Conservation (phyloP, 2,329 filamentous ascomycete genomes). For the Neofusicoccum sp. region DNA sequence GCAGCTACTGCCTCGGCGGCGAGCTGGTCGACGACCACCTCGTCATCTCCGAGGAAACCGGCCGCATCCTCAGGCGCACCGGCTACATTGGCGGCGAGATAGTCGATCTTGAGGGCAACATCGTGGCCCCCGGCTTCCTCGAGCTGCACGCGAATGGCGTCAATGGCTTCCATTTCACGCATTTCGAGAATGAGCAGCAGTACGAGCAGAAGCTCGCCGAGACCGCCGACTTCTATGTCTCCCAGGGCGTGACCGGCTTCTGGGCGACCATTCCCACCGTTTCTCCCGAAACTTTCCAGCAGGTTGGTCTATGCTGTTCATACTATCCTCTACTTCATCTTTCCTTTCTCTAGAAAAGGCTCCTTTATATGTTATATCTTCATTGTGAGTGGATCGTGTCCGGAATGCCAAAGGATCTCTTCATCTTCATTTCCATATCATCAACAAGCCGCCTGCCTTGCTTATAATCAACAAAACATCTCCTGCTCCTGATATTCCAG, state of each 20-base stretch:
- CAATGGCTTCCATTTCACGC: constrained; percentile 58
- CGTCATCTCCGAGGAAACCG: constrained; percentile 49
- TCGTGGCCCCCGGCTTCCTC: constrained; percentile 58
- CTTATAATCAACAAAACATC: not conserved
- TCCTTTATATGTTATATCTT: too few relatives aligned
- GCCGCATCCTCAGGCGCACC: constrained; percentile 45
- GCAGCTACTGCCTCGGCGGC: constrained; percentile 47
- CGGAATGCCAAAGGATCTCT: not conserved
- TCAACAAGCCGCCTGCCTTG: not conserved
- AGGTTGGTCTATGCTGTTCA: constrained; percentile 34
- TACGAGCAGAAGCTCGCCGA: constrained; percentile 50
- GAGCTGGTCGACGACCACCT: constrained; percentile 48
- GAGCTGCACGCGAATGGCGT: constrained; percentile 60
- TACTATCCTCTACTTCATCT: too few relatives aligned
- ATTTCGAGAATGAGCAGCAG: constrained; percentile 45
- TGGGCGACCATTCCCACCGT: constrained; percentile 59
- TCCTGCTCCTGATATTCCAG: too few relatives aligned
- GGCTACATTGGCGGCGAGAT: constrained; percentile 49
- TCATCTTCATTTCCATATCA: not conserved
- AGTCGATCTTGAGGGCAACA: constrained; percentile 52
- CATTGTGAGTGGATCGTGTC: too few relatives aligned
- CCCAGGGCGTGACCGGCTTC: constrained; percentile 57
- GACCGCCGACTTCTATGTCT: constrained; percentile 53
- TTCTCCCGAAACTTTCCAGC: constrained; percentile 48
- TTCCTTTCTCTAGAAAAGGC: too few relatives aligned